Conservation (phyloP, 2,329 filamentous ascomycete species). For the Monilinia aucupariae region DNA sequence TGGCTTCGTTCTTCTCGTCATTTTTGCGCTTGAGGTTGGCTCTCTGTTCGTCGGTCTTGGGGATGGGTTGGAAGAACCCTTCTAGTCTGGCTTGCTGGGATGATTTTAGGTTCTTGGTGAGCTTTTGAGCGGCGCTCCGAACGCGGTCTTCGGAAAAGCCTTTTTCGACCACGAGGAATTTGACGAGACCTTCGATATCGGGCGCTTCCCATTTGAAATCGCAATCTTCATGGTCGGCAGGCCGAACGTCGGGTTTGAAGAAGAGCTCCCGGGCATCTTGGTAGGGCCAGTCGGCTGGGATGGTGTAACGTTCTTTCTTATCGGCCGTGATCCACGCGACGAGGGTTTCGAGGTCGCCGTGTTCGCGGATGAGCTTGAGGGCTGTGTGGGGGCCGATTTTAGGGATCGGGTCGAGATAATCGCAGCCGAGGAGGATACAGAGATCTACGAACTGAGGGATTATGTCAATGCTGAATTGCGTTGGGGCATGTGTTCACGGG, state of each 20-base stretch:
- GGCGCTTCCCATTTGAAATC: slow-evolving; percentile 98
- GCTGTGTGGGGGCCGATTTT: slow-evolving; percentile 91
- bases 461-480: slow-evolving; percentile 10
- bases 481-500: not conserved
- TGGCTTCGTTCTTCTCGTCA: slow-evolving; percentile 84
- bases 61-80: slow-evolving; percentile 92
- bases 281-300: slow-evolving; percentile 97
- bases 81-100: slow-evolving; percentile 87
- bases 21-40: slow-evolving; percentile 84
- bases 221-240: slow-evolving; percentile 77
- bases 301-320: slow-evolving; percentile 69
- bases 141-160: slow-evolving; percentile 96
- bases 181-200: slow-evolving; percentile 81
- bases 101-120: slow-evolving; percentile 87
- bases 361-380: slow-evolving; percentile 87
- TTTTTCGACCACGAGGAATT: slow-evolving; percentile 89
- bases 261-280: slow-evolving; percentile 88
- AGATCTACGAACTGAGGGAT: slow-evolving; percentile 80
- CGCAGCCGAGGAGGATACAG: slow-evolving; percentile 94
- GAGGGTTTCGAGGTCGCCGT: slow-evolving; percentile 81
- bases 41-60: slow-evolving; percentile 83
- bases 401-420: slow-evolving; percentile 94
- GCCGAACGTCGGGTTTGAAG: slow-evolving; percentile 80
- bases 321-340: slow-evolving; percentile 74
- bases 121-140: slow-evolving; percentile 65